Evolutionary conservation across 441 rosid species (phyloP), one percentile per base, ranked within the genome.

Genomic region (Bocquillonia castaneifolia): DNA sequence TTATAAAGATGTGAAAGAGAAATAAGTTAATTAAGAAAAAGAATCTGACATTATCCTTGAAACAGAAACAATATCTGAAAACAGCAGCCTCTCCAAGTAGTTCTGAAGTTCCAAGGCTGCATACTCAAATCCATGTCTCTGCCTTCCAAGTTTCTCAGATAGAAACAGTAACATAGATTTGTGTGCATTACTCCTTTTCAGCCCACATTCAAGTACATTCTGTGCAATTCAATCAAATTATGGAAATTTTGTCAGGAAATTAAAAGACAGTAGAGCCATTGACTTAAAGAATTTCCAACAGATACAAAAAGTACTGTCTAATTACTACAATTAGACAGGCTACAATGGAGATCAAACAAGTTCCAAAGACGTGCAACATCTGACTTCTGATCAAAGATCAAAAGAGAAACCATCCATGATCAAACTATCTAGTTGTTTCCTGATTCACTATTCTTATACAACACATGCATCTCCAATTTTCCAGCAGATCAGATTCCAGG

Each of bases 151-250:
- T 65, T 81, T 78, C 76, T 85, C 82, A 28, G 99, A 90, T 70
- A 95, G 76, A 78, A 79, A 95, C 50, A 95, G 72, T 13, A 93
- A 77, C 84, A 91, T 73, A 1, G 88, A 85, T 74, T 82, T 93
- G 71, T 81, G 80, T 26, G 78, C 69, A 22, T 70, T 82, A 75
- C 83, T 84, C 80, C 77, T 88, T 75, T 81, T 89, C 0, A 89
- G 80, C 66, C 98, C 98, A 58, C 97, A 95, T 75, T 95, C 99
- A 68, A 95, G 82, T 4, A 89, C 85, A 74, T 85, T 89, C 99
- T 95, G 83, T 69, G 63, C 76, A 78, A 76, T 74, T 80, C 64
- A 50, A 72, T 34, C 73, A 81, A 61, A 80, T 45, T 9, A 63
- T 7, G 14, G 54, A 40, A 57, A 76, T 25, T 57, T 65, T 66